Evolutionary conservation across 2,329 filamentous ascomycete genomes (phyloP).

Genomic region (Diaporthe capsici): DNA sequence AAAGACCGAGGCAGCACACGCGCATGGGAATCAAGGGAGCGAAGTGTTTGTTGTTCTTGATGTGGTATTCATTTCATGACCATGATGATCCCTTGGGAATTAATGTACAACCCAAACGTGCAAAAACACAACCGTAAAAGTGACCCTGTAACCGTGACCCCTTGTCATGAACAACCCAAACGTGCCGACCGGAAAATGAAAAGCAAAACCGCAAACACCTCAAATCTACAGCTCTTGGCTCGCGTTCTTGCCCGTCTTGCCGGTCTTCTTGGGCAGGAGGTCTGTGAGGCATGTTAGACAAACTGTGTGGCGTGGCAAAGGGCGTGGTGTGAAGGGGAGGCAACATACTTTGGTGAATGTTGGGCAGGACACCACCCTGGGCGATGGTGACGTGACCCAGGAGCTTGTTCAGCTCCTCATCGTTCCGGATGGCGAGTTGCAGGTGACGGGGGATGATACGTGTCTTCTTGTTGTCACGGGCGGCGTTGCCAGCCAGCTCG

Average conservation of each 20-base stretch:
- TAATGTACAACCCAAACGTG: conserved; percentile 80
- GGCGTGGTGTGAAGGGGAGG: background rate
- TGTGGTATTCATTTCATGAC: conserved; percentile 73
- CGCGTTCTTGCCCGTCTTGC: conserved; percentile 91
- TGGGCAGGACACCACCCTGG: conserved; percentile 96
- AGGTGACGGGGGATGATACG: conserved; percentile 99
- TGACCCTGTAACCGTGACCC: conserved; percentile 80
- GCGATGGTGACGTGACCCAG: conserved; percentile 96
- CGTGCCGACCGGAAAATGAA: conserved; percentile 74
- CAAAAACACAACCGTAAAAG: conserved; percentile 75
- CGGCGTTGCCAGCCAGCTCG: conserved; percentile 97
- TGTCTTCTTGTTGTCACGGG: conserved; percentile 99
- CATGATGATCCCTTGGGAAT: conserved; percentile 72
- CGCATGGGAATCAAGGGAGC: background rate
- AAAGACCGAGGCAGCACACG: conserved; percentile 16
- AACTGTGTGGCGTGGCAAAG: background rate
- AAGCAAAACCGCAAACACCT: conserved; percentile 60
- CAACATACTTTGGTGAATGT: conserved; percentile 94
- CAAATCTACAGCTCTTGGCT: conserved; percentile 91
- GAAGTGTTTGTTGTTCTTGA: conserved; percentile 52
- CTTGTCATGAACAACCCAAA: conserved; percentile 85
- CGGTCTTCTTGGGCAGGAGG: conserved; percentile 99
- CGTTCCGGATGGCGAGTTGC: conserved; percentile 98
- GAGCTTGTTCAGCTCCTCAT: conserved; percentile 99
- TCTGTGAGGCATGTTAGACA: conserved; percentile 68